These are phyloP conservation scores for Yamadazyma diospyri DNA, from an alignment of 1,139 yeast species.

Conservation along the genomic window DNA sequence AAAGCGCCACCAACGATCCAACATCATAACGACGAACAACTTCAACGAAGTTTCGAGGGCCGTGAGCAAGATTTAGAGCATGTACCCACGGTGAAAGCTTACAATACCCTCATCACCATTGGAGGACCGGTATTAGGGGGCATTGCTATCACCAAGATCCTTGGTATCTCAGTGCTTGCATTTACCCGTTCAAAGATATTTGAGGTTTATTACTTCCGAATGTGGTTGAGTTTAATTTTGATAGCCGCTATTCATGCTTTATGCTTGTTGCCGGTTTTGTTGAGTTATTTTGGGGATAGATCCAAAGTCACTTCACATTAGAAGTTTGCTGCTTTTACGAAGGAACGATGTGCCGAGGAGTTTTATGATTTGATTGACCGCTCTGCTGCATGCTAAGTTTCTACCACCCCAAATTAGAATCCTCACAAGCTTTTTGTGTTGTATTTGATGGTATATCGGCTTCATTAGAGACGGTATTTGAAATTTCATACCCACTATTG, in stretches of 20 bases:
- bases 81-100: slow-evolving; percentile 32
- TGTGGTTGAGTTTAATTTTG: slow-evolving; percentile 86
- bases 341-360: too few relatives aligned
- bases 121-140: slow-evolving; percentile 92
- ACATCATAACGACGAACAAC: slow-evolving; percentile 11
- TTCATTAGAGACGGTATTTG: too few relatives aligned
- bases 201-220: slow-evolving; percentile 86
- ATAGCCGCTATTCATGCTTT: slow-evolving; percentile 79
- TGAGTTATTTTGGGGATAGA: slow-evolving; percentile 55
- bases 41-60: not conserved
- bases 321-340: too few relatives aligned
- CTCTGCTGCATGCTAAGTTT: too few relatives aligned
- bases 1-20: slow-evolving; percentile 15
- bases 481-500: too few relatives aligned
- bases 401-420: too few relatives aligned
- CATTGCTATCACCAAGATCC: slow-evolving; percentile 80
- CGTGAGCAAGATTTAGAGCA: too few relatives aligned
- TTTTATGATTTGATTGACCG: too few relatives aligned
- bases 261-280: slow-evolving; percentile 69
- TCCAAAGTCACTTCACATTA: not conserved
- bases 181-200: slow-evolving; percentile 84
- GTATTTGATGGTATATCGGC: too few relatives aligned
- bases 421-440: too few relatives aligned
- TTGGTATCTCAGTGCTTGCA: slow-evolving; percentile 84
- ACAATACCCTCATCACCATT: slow-evolving; percentile 62